Conservation (phyloP, 192 early-diverging fungal species). For the Bifiguratus adelaidae region DNA sequence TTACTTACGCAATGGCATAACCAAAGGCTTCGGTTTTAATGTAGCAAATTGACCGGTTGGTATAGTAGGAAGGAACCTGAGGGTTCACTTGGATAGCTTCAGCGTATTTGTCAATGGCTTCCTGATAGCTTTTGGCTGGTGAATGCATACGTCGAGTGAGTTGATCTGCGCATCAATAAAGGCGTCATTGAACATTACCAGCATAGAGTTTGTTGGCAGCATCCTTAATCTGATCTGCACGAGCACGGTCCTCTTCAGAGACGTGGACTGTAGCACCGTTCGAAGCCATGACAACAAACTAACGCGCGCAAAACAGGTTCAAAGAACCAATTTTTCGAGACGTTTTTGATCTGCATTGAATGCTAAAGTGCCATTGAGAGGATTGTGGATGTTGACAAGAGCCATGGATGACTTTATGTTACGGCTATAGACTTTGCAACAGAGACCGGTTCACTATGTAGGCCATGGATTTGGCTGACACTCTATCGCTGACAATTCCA, state of each 20-base stretch:
- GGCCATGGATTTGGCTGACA: too few relatives aligned
- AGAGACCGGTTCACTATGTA: too few relatives aligned
- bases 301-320: too few relatives aligned
- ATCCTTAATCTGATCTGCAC: constrained; percentile 48
- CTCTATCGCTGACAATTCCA: too few relatives aligned
- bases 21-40: constrained; percentile 82
- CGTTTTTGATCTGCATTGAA: too few relatives aligned
- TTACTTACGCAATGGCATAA: constrained; percentile 49
- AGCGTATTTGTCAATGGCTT: constrained; percentile 89
- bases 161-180: background rate
- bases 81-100: constrained; percentile 80
- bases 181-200: constrained; percentile 10
- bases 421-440: too few relatives aligned
- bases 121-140: constrained; percentile 55
- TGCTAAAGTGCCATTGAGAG: too few relatives aligned
- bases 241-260: constrained; percentile 20
- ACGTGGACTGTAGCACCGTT: too few relatives aligned
- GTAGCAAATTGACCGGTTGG: constrained; percentile 89
- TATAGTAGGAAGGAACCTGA: constrained; percentile 74
- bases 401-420: too few relatives aligned
- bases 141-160: background rate
- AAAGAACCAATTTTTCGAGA: too few relatives aligned
- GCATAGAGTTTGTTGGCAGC: constrained; percentile 63
- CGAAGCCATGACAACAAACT: too few relatives aligned
- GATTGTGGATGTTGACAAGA: too few relatives aligned